A percentile compares a stretch with the other conserved stretches of the same genome.
Evolutionary conservation across 768 basidiomycete genomes (phyloP).

Genomic region (Rhodotorula paludigena): DNA sequence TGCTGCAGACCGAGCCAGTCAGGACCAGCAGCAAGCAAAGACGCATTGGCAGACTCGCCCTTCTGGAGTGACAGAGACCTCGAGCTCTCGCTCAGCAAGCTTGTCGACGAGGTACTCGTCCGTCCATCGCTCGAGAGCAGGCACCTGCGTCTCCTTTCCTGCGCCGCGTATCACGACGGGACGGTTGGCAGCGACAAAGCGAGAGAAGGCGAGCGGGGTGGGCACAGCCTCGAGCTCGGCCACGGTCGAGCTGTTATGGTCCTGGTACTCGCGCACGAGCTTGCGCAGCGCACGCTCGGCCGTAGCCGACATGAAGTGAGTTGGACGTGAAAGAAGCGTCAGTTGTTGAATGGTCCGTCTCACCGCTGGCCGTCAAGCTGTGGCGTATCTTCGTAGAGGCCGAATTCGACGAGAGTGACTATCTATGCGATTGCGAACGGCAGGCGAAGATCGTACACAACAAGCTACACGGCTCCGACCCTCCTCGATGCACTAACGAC

Average conservation of each 20-base stretch:
- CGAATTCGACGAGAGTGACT: no score
- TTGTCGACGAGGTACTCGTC: slow-evolving; percentile 17
- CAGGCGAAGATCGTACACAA: no score
- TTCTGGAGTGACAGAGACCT: slow-evolving; percentile 22
- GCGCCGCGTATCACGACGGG: slow-evolving; percentile 24
- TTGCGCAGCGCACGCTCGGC: not conserved
- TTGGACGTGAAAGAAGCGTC: no score
- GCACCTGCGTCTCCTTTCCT: not conserved
- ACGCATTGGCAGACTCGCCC: not conserved
- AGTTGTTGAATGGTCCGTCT: no score
- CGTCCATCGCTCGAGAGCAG: slow-evolving; percentile 27
- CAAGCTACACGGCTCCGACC: not conserved
- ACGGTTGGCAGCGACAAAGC: slow-evolving; percentile 28
- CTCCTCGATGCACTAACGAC: not conserved
- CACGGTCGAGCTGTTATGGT: slow-evolving; percentile 15
- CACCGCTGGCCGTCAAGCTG: no score
- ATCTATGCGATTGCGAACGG: no score
- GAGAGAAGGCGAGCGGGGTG: slow-evolving; percentile 21
- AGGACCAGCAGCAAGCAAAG: no score
- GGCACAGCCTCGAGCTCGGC: slow-evolving; percentile 24
- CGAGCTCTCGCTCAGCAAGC: slow-evolving; percentile 15
- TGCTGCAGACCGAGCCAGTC: not conserved
- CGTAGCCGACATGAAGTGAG: no score
- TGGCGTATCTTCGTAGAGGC: no score
- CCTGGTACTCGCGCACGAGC: slow-evolving; percentile 21